Conservation (phyloP, 2,329 filamentous ascomycete species). For the Fusarium albidum region DNA sequence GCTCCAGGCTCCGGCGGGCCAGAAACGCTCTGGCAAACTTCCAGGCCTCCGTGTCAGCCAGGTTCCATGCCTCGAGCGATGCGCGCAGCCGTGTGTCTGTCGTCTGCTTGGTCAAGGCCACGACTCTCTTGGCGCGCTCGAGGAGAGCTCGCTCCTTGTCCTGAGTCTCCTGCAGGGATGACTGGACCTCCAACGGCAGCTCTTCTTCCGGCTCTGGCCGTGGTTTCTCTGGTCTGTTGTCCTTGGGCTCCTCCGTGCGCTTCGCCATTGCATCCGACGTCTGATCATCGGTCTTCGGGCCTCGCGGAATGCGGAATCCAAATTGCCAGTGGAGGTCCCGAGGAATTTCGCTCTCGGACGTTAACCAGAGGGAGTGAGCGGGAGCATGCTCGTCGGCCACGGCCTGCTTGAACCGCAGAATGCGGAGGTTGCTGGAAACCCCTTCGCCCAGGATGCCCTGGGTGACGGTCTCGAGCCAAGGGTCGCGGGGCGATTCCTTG, state of each 20-base stretch:
- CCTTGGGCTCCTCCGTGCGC: conserved; percentile 15
- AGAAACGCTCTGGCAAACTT: conserved; percentile 75
- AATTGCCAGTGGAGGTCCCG: conserved; percentile 88
- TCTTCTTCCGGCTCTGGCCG: conserved; percentile 47
- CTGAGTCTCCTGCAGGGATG: conserved; percentile 60
- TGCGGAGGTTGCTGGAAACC: conserved; percentile 67
- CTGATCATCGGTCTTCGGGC: conserved; percentile 37
- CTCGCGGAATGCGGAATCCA: conserved; percentile 79
- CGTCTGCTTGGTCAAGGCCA: conserved; percentile 56
- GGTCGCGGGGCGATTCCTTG: conserved; percentile 74
- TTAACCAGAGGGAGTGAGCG: conserved; percentile 80
- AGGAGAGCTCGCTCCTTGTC: conserved; percentile 64
- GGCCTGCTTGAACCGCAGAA: conserved; percentile 81
- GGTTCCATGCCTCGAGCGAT: conserved; percentile 71
- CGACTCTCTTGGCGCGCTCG: conserved; percentile 54
- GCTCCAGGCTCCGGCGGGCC: conserved; percentile 69
- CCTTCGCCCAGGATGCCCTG: conserved; percentile 71
- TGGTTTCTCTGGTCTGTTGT: conserved; percentile 42
- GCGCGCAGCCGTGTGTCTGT: conserved; percentile 57
- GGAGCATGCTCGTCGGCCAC: conserved; percentile 74
- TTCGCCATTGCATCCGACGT: conserved; percentile 4
- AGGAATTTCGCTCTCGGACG: conserved; percentile 70
- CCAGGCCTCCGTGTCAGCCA: conserved; percentile 82
- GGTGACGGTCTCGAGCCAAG: conserved; percentile 79
- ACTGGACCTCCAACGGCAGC: conserved; percentile 42